Base-by-base conservation (phyloP, 306 rosid species). In the Malus asiatica region DNA sequence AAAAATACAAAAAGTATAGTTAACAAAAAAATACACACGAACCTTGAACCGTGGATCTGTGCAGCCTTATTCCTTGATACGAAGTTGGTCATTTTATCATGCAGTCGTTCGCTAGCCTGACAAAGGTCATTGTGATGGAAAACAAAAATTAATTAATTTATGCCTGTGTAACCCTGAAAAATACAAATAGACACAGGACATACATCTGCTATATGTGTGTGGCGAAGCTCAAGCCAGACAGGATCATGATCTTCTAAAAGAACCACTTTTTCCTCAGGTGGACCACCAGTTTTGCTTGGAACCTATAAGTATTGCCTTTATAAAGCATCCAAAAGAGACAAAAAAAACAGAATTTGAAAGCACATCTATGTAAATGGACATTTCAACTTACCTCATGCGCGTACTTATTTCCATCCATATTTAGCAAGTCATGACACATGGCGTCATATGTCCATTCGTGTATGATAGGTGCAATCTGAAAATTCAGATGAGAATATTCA, bases 381-480 rank as follows among this genome's bases (percentile, higher is more conserved):
- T 66, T 32, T 51, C 38, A 82, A 84, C 76, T 79, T 87, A 92
- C 98, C 85, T 92, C 97, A 5, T 90, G 96, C 51, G 89, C 88
- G 71, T 92, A 95, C 88, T 95, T 95, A 79, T 92, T 95, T 76
- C 98, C 97, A 69, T 90, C 97, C 96, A 92, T 84, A 77, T 86
- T 88, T 76, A 92, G 91, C 71, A 95, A 90, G 85, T 95, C 98
- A 82, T 88, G 98, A 82, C 98, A 95, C 90, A 95, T 95, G 64
- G 98, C 98, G 73, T 95, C 97, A 77, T 92, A 95, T 18, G 98
- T 95, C 98, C 98, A 95, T 86, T 95, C 98, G 77, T 95, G 98
- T 80, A 95, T 95, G 40, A 92, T 78, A 29, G 98, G 98, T 76
- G 98, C 97, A 80, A 95, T 92, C 98, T 95, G 78, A 79, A 93